Evolutionary conservation across 441 rosid species (phyloP).

Genomic region (Adansonia gregorii): DNA sequence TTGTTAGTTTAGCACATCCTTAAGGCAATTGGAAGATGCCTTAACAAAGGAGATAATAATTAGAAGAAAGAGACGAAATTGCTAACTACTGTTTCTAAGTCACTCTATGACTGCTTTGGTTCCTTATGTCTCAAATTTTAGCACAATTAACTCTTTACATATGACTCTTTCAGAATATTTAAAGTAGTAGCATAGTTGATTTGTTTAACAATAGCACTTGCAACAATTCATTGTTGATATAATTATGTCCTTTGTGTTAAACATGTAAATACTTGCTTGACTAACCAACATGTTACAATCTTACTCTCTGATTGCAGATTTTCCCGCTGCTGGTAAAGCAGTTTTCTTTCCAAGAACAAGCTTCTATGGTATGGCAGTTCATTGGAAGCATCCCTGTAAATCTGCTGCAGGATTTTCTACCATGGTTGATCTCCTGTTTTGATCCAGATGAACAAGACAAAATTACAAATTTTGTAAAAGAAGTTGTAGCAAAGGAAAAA

Average conservation of each 20-base stretch:
- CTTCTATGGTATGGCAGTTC: constrained; percentile 66
- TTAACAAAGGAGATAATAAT: not conserved
- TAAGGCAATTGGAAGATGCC: constrained; percentile 18
- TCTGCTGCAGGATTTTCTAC: constrained; percentile 60
- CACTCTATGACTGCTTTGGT: not conserved
- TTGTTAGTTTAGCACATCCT: constrained; percentile 3
- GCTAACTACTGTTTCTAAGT: constrained; percentile 3
- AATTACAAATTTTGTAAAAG: constrained; percentile 42
- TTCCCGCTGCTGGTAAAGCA: constrained; percentile 62
- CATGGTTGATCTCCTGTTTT: constrained; percentile 69
- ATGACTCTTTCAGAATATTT: constrained; percentile 12
- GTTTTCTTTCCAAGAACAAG: constrained; percentile 62
- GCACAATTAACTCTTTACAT: not conserved
- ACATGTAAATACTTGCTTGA: not conserved
- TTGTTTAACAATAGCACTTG: not conserved
- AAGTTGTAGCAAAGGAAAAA: constrained; percentile 51
- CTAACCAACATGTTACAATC: constrained; percentile 17
- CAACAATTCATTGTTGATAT: constrained; percentile 1
- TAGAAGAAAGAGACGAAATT: not conserved
- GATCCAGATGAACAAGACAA: constrained; percentile 46
- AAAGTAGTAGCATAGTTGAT: constrained; percentile 1
- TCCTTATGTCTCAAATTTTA: constrained; percentile 14
- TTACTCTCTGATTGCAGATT: constrained; percentile 49
- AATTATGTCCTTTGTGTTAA: constrained; percentile 15
- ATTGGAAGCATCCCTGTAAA: constrained; percentile 66